A percentile compares a stretch with the other conserved stretches of the same genome.
Conservation (phyloP, 257 asterid species). For the Lithospermum erythrorhizon region DNA sequence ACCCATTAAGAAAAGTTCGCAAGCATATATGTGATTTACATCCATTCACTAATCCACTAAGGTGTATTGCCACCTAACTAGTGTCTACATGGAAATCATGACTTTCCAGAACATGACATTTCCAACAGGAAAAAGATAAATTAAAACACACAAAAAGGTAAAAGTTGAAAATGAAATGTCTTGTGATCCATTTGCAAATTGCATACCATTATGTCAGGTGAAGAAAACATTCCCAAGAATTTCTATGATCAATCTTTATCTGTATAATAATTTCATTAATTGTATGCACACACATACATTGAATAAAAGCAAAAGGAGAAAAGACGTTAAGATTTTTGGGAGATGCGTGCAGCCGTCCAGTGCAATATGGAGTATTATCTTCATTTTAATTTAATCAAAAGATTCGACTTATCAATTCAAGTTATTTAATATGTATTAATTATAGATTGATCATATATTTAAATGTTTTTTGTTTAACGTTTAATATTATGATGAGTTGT, state of each 20-base stretch:
- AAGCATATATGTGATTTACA: constrained; percentile 9
- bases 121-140: constrained; percentile 10
- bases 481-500: too few relatives aligned
- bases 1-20: constrained; percentile 37
- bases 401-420: too few relatives aligned
- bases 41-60: constrained; percentile 51
- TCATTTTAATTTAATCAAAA: too few relatives aligned
- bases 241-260: constrained; percentile 50
- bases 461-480: too few relatives aligned
- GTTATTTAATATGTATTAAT: too few relatives aligned
- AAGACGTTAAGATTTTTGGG: constrained; percentile 7
- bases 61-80: constrained; percentile 16
- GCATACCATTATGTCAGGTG: constrained; percentile 26
- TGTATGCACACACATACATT: constrained; percentile 7
- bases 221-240: constrained; percentile 33
- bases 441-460: too few relatives aligned
- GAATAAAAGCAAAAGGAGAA: constrained; percentile 17
- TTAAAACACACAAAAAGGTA: constrained; percentile 4
- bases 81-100: constrained; percentile 57
- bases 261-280: constrained; percentile 14
- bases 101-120: constrained; percentile 18
- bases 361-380: too few relatives aligned
- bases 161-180: constrained; percentile 3
- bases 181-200: constrained; percentile 12
- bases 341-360: constrained; percentile 17